Base-by-base conservation (phyloP, 768 basidiomycete species). In the Auriscalpium microsporum region DNA sequence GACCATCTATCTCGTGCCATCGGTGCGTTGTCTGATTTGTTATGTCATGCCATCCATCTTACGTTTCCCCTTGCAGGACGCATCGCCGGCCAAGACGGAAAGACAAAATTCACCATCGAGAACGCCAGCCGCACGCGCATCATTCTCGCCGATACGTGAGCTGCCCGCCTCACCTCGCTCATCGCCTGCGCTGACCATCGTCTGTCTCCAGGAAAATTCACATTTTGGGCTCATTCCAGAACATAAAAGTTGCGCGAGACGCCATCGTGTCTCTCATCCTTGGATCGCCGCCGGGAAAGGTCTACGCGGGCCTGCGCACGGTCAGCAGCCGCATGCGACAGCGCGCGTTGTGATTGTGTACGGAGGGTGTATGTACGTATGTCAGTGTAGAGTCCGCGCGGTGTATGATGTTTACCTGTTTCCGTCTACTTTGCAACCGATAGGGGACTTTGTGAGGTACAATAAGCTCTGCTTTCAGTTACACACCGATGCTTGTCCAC, bases 1-100 rank as follows among this genome's bases (percentile, higher is more conserved):
- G 96, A 99, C 65, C 96, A 99, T 70, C 76, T 99, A 9, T 92
- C 94, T n/a, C 88, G 96, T 60, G 96, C 96, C 10, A 97, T 99
- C 58, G 96, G 93, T 83, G 58, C 44, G 74, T 63, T 14, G 21
- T 7, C n/a, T 2, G 42, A 14, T 8, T 37, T 19, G 35, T 45
- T 7, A 16, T 33, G 3, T 16, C 11, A 45, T 51, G 38, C 36
- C 3, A 35, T 33, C 23, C 34, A 0, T 8, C 50, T 56, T 19
- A 54, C 65, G 17, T 60, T 55, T 38, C 17, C 16, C 50, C 28
- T 52, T 52, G 10, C 62, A 91, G 90, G 93, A 62, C 94, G 96
- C 62, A 98, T 99, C 67, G 96, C 96, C 10, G 96, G 96, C 5
- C 94, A 99, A 68, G 94, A 96, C 59, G 96, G 96, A 45, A 97